Evolutionary conservation across 345 rosid species (phyloP).

Genomic region (Camelina neglecta): DNA sequence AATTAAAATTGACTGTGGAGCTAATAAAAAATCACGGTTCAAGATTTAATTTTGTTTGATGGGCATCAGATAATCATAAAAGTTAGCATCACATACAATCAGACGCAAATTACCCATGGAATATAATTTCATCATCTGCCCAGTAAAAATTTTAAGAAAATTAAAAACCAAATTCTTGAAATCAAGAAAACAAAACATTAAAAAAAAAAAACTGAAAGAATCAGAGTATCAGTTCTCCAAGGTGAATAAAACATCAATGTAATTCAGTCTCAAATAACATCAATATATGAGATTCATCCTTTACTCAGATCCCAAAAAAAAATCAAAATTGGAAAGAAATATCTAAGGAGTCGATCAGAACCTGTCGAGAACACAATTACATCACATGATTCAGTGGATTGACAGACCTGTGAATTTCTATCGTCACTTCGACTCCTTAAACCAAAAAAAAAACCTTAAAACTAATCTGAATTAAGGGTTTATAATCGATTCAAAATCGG

Average conservation of each 20-base stretch:
- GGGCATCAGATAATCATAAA: constrained; percentile 39
- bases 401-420: constrained; percentile 46
- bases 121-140: constrained; percentile 41
- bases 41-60: background rate
- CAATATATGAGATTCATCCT: constrained; percentile 37
- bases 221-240: constrained; percentile 49
- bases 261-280: constrained; percentile 42
- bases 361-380: constrained; percentile 44
- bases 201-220: background rate
- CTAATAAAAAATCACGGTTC: background rate
- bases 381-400: constrained; percentile 41
- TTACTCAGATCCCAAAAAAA: background rate
- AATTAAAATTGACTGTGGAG: too few relatives aligned
- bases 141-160: background rate
- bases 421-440: constrained; percentile 37
- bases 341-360: constrained; percentile 40
- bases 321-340: background rate
- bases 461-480: background rate
- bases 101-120: constrained; percentile 53
- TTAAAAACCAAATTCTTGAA: background rate
- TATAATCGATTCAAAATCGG: background rate
- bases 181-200: too few relatives aligned
- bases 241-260: constrained; percentile 47
- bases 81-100: constrained; percentile 41
- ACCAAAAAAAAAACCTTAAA: background rate